Conservation (phyloP, 345 rosid species). For the Brassica incana region DNA sequence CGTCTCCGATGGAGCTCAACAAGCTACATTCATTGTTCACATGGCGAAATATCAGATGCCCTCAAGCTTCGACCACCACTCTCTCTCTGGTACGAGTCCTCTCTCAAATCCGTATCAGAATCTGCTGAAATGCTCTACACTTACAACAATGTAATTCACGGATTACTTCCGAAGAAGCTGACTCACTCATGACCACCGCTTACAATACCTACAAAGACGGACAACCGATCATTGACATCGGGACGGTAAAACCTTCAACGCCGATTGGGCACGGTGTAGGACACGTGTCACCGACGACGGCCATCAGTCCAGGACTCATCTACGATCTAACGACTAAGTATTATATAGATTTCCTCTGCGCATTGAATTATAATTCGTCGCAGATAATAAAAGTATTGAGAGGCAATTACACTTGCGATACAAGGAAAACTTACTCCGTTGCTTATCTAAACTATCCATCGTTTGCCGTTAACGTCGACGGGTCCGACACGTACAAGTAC, state of each 20-base stretch:
- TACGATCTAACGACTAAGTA: constrained; percentile 69
- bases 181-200: neutral
- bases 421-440: constrained; percentile 46
- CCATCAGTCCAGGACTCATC: constrained; percentile 71
- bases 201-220: too few relatives aligned
- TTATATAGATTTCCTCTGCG: constrained; percentile 73
- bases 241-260: constrained; percentile 52
- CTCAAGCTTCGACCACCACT: constrained; percentile 53
- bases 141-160: constrained; percentile 58
- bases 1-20: constrained; percentile 34
- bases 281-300: constrained; percentile 69
- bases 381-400: constrained; percentile 49
- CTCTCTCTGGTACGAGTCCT: constrained; percentile 71
- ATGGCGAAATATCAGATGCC: constrained; percentile 67
- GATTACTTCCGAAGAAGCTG: constrained; percentile 51
- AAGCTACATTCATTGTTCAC: constrained; percentile 81
- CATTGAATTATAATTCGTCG: constrained; percentile 53
- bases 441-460: constrained; percentile 77
- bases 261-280: constrained; percentile 87
- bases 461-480: constrained; percentile 56
- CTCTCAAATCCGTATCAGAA: constrained; percentile 61
- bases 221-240: too few relatives aligned
- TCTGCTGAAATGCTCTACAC: constrained; percentile 59
- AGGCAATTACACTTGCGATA: constrained; percentile 52
- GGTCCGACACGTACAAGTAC: constrained; percentile 46